Conservation (phyloP, 768 basidiomycete genomes). For the Trametes cinnabarina region DNA sequence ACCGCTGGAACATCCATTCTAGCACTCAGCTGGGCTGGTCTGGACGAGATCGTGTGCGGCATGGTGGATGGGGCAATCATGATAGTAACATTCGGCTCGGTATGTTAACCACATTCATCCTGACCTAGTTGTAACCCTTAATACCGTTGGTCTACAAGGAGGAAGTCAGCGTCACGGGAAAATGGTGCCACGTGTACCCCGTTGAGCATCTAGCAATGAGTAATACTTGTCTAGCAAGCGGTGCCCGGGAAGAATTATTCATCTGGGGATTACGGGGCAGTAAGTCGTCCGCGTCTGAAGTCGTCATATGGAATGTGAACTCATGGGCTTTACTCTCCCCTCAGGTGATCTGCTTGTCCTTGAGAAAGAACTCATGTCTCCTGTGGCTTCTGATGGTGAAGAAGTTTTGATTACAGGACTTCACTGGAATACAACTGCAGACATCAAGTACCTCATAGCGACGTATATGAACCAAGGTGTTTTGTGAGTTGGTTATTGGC, state of each 20-base stretch:
- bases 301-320: neutral
- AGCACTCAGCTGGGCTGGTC: neutral
- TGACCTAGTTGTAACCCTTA: neutral
- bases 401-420: neutral
- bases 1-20: neutral
- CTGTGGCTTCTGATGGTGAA: neutral
- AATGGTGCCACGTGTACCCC: neutral
- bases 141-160: neutral
- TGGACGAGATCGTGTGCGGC: neutral
- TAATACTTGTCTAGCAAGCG: neutral
- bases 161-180: neutral
- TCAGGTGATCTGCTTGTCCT: neutral
- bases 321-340: no score
- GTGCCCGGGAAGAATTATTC: neutral
- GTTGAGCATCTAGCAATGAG: neutral
- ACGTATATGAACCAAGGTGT: slow-evolving; percentile 1
- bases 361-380: neutral
- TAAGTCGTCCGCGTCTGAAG: neutral
- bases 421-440: neutral
- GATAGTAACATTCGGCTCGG: neutral
- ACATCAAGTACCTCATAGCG: neutral
- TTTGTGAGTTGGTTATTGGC: neutral
- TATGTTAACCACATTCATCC: neutral
- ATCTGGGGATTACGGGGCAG: no score
- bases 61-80: neutral